Conservation (phyloP, 305 asterid genomes). For the Caryopteris hybrid region DNA sequence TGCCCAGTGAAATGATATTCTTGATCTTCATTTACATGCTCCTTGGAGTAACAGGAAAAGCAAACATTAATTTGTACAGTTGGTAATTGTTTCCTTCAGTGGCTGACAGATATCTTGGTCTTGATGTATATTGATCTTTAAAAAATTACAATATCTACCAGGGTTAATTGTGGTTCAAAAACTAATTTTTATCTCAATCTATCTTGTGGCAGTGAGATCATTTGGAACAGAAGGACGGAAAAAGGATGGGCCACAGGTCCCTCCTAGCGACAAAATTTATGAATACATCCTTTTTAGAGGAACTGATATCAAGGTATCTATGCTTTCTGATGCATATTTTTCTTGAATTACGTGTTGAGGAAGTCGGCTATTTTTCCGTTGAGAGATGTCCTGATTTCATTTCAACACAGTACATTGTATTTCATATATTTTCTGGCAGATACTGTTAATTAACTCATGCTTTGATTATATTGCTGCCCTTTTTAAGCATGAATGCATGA, state of each 20-base stretch:
- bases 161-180: not conserved
- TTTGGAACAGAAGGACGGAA: slow-evolving; percentile 96
- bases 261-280: slow-evolving; percentile 78
- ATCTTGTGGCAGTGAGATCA: slow-evolving; percentile 65
- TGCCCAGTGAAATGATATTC: not conserved
- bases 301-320: slow-evolving; percentile 81
- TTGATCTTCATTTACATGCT: no score
- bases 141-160: no score
- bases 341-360: not conserved
- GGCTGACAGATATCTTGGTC: no score
- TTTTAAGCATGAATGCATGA: no score
- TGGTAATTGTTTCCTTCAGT: no score
- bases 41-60: no score
- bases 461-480: not conserved
- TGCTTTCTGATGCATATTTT: not conserved
- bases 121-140: no score
- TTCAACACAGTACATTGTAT: no score
- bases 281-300: slow-evolving; percentile 93
- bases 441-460: not conserved
- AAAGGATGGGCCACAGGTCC: slow-evolving; percentile 90
- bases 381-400: not conserved
- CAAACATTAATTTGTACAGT: no score
- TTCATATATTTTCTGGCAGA: not conserved
- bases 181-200: not conserved
- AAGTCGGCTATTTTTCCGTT: not conserved